A percentile compares a stretch with the other conserved stretches of the same genome.
Evolutionary conservation across 2,329 filamentous ascomycete genomes (phyloP).

Genomic region (Periconia sp.): DNA sequence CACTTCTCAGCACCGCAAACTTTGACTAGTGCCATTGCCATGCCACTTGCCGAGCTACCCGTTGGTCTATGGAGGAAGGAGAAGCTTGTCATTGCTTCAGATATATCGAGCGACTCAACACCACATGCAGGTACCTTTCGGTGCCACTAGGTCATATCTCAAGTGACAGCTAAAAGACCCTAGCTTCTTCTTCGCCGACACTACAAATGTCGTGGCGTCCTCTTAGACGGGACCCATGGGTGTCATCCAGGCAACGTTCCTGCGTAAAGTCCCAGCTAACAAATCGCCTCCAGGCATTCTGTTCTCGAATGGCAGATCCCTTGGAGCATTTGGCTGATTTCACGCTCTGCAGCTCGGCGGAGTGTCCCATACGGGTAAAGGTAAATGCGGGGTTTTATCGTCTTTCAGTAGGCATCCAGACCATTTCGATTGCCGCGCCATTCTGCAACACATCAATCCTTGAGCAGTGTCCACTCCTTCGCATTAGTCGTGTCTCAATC

Average conservation of each 20-base stretch:
- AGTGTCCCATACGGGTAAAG: conserved; percentile 24
- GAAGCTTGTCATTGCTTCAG: too few relatives aligned
- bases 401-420: neutral
- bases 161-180: neutral
- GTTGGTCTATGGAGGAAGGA: too few relatives aligned
- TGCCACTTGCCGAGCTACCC: neutral
- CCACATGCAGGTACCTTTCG: neutral
- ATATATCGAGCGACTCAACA: neutral
- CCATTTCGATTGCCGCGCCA: neutral
- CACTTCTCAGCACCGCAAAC: too few relatives aligned
- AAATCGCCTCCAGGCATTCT: conserved; percentile 1
- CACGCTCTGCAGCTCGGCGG: conserved; percentile 5
- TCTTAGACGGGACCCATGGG: conserved; percentile 9
- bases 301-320: neutral
- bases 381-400: conserved; percentile 16
- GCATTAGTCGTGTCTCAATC: neutral
- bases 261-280: conserved; percentile 10
- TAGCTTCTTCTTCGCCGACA: neutral
- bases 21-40: neutral
- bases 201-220: conserved; percentile 13
- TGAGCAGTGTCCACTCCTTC: neutral
- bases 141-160: neutral
- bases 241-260: conserved; percentile 10
- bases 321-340: neutral
- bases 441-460: neutral